A percentile compares a stretch with the other conserved stretches of the same genome.
phyloP scores from a whole-genome alignment of 352 stramenopile species.

The Phytophthora brassicae region DNA sequence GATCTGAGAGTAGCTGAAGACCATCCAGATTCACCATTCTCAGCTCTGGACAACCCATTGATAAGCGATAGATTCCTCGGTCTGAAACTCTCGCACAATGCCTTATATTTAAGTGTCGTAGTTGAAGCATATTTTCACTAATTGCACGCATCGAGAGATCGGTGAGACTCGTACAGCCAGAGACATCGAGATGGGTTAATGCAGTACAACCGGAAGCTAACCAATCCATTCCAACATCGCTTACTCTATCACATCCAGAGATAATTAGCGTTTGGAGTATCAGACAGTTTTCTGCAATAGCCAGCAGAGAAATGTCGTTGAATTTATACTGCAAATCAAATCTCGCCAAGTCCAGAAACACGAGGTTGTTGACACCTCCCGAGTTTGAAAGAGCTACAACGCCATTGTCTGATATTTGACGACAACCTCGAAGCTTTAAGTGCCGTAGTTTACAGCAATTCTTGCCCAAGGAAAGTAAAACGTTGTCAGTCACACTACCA shows the following conservation, averaged over 20 bases:
- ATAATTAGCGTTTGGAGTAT: slow-evolving; percentile 60
- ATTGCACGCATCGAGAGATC: slow-evolving; percentile 86
- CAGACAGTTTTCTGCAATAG: slow-evolving; percentile 64
- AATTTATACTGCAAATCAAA: slow-evolving; percentile 91
- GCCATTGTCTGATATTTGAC: slow-evolving; percentile 85
- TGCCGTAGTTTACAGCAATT: slow-evolving; percentile 58
- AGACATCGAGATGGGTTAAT: slow-evolving; percentile 83
- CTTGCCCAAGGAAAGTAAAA: slow-evolving; percentile 72
- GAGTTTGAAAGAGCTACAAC: slow-evolving; percentile 76
- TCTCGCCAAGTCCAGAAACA: slow-evolving; percentile 78
- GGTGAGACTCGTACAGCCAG: slow-evolving; percentile 85
- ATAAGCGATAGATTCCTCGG: slow-evolving; percentile 51
- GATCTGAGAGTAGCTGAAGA: slow-evolving; percentile 50
- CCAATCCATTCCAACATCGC: slow-evolving; percentile 92
- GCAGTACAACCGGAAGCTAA: slow-evolving; percentile 79
- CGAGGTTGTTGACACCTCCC: slow-evolving; percentile 54
- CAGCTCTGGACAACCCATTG: slow-evolving; percentile 50
- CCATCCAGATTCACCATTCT: slow-evolving; percentile 41
- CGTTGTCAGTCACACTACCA: slow-evolving; percentile 70
- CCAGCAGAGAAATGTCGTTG: slow-evolving; percentile 89
- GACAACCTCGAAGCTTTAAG: slow-evolving; percentile 81
- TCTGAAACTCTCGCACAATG: slow-evolving; percentile 58
- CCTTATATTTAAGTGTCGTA: slow-evolving; percentile 46
- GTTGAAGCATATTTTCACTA: slow-evolving; percentile 72
- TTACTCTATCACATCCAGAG: slow-evolving; percentile 89